Percentiles rank a stretch among this genome's conserved stretches.
Evolutionary conservation across 116 monocot species (phyloP).

Genomic region (Zostera marina): DNA sequence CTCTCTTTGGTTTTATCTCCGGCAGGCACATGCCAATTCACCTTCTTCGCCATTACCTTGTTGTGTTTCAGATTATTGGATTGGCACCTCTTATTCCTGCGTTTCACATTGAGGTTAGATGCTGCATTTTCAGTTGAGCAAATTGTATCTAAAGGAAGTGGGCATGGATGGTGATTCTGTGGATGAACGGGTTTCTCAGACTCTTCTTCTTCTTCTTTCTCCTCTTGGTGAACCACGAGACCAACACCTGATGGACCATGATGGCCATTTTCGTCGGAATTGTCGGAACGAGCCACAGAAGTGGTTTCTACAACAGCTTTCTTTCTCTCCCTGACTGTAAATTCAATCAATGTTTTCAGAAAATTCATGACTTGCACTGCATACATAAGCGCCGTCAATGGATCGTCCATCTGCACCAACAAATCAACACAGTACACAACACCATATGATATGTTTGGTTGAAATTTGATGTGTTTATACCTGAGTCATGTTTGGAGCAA

Average conservation of each 20-base stretch:
- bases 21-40: slow-evolving; percentile 8
- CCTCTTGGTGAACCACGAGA: slow-evolving; percentile 9
- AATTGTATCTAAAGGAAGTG: slow-evolving; percentile 2
- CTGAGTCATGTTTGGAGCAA: slow-evolving; percentile 87
- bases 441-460: too few relatives aligned
- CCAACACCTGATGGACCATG: slow-evolving; percentile 15
- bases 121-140: not conserved
- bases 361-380: slow-evolving; percentile 83
- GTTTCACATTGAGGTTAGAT: slow-evolving; percentile 5
- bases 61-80: slow-evolving; percentile 17
- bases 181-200: slow-evolving; percentile 11
- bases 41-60: slow-evolving; percentile 18
- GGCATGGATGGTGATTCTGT: slow-evolving; percentile 6
- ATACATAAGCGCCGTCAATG: slow-evolving; percentile 64
- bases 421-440: not conserved
- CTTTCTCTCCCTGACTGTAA: slow-evolving; percentile 36
- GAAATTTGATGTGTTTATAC: slow-evolving; percentile 9
- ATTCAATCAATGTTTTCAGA: slow-evolving; percentile 46
- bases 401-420: slow-evolving; percentile 57
- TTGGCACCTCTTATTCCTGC: slow-evolving; percentile 15
- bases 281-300: slow-evolving; percentile 6
- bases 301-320: slow-evolving; percentile 12
- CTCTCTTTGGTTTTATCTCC: slow-evolving; percentile 38
- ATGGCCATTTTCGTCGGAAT: slow-evolving; percentile 34
- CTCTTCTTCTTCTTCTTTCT: slow-evolving; percentile 9